Conservation (phyloP, 352 stramenopile genomes). For the Pythium plurisporium region DNA sequence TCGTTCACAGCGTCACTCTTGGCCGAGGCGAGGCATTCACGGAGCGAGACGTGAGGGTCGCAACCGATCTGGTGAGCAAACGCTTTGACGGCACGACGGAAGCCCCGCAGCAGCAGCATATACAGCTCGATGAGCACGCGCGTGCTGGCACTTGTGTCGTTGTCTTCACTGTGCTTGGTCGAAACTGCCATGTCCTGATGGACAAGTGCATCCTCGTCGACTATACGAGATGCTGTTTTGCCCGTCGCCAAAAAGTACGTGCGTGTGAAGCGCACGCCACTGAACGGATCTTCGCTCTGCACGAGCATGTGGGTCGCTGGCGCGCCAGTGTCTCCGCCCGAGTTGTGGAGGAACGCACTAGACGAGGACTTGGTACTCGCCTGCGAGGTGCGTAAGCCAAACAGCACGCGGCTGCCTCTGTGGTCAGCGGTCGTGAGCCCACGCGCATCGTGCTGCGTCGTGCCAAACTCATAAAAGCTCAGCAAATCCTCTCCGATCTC, state of each 20-base stretch:
- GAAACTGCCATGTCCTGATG: conserved; percentile 7
- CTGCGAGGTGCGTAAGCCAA: conserved; percentile 41
- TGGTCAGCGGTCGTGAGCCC: conserved; percentile 25
- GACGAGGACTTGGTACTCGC: conserved; percentile 29
- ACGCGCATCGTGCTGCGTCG: conserved; percentile 50
- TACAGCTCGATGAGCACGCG: conserved; percentile 36
- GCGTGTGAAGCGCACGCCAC: conserved; percentile 48
- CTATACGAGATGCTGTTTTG: conserved; percentile 37
- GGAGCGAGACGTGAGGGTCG: not conserved
- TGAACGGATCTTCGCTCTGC: conserved; percentile 69
- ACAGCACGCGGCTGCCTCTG: conserved; percentile 57
- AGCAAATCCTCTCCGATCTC: conserved; percentile 64
- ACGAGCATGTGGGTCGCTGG: conserved; percentile 60
- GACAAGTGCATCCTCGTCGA: conserved; percentile 65
- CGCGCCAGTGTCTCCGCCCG: conserved; percentile 12
- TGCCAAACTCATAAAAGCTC: conserved; percentile 80
- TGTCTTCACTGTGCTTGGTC: conserved; percentile 13
- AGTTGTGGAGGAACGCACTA: conserved; percentile 29
- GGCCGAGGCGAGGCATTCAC: not conserved
- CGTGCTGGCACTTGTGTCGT: conserved; percentile 21
- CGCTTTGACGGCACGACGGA: conserved; percentile 23
- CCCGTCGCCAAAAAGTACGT: conserved; percentile 71
- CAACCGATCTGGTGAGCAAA: conserved; percentile 6
- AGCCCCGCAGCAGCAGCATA: conserved; percentile 34
- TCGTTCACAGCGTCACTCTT: conserved; percentile 6